Percentiles rank a stretch among this genome's conserved stretches.
Conservation (phyloP, 352 stramenopile genomes). For the Peronospora farinosa region DNA sequence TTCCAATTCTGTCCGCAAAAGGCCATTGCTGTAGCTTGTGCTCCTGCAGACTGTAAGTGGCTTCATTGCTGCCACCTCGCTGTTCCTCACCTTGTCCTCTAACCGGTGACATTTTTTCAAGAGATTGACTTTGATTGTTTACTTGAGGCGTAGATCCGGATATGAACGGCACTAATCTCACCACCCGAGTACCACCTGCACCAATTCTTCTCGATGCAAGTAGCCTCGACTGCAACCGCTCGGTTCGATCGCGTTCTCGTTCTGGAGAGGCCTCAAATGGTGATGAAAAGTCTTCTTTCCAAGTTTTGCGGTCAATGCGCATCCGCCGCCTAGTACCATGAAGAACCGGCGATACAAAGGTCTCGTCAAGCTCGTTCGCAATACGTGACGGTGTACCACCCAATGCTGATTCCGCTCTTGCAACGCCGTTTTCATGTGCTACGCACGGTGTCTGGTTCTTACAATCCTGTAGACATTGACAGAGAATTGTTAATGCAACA, state of each 20-base stretch:
- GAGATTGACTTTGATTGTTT: conserved; percentile 4
- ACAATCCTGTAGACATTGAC: conserved; percentile 41
- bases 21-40: conserved; percentile 10
- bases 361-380: conserved; percentile 38
- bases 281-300: conserved; percentile 61
- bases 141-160: conserved; percentile 21
- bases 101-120: conserved; percentile 18
- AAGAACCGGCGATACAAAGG: conserved; percentile 58
- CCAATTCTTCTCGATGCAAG: conserved; percentile 13
- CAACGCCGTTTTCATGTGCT: conserved; percentile 27
- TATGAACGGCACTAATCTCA: conserved; percentile 17
- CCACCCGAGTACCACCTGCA: conserved; percentile 2
- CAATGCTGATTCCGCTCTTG: conserved; percentile 15
- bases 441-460: conserved; percentile 67
- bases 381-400: conserved; percentile 19
- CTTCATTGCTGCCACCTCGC: conserved; percentile 2
- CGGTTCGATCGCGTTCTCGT: conserved; percentile 42
- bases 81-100: conserved; percentile 15
- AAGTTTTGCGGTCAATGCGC: conserved; percentile 60
- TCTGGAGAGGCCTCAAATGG: conserved; percentile 54
- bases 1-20: conserved; percentile 7
- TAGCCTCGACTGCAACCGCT: conserved; percentile 46
- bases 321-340: conserved; percentile 50
- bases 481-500: conserved; percentile 5
- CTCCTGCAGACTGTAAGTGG: neutral